Conservation (phyloP, 2,329 filamentous ascomycete species). For the Botrytis aclada region DNA sequence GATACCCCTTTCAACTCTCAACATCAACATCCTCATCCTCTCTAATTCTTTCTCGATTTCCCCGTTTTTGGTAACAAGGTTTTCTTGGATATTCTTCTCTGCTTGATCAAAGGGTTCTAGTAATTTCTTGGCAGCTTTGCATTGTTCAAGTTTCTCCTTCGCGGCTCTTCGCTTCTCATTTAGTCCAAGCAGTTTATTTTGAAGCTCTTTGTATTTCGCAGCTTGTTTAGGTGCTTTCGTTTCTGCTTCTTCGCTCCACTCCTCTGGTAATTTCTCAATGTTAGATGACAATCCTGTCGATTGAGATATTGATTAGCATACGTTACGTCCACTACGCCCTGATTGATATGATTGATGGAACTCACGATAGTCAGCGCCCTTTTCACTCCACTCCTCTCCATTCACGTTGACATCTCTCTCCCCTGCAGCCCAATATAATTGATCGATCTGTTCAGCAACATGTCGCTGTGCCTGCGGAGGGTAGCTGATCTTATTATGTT, state of each 20-base stretch:
- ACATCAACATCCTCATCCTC: constrained; percentile 61
- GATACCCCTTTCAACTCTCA: constrained; percentile 55
- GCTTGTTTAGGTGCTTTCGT: constrained; percentile 42
- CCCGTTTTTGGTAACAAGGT: constrained; percentile 63
- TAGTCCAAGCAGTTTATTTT: constrained; percentile 49
- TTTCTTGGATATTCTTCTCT: constrained; percentile 55
- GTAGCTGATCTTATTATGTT: constrained; percentile 65
- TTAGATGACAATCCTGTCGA: constrained; percentile 26
- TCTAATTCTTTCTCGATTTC: constrained; percentile 64
- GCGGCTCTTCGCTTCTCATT: constrained; percentile 44
- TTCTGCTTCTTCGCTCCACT: constrained; percentile 40
- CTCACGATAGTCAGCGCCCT: constrained; percentile 38
- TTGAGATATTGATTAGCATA: constrained; percentile 5
- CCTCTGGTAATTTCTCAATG: constrained; percentile 34
- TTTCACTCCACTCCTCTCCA: constrained; percentile 43
- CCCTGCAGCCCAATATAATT: constrained; percentile 55
- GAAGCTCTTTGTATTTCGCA: constrained; percentile 50
- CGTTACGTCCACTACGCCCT: neutral
- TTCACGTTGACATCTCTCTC: constrained; percentile 38
- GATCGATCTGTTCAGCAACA: constrained; percentile 70
- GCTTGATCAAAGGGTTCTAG: constrained; percentile 51
- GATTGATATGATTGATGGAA: constrained; percentile 13
- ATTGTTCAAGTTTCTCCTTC: constrained; percentile 45
- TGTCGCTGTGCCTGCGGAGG: constrained; percentile 66
- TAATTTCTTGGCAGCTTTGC: constrained; percentile 49